These are phyloP conservation scores for Erigeron philadelphicus DNA, from an alignment of 140 eudicot species.

Conservation along the genomic window DNA sequence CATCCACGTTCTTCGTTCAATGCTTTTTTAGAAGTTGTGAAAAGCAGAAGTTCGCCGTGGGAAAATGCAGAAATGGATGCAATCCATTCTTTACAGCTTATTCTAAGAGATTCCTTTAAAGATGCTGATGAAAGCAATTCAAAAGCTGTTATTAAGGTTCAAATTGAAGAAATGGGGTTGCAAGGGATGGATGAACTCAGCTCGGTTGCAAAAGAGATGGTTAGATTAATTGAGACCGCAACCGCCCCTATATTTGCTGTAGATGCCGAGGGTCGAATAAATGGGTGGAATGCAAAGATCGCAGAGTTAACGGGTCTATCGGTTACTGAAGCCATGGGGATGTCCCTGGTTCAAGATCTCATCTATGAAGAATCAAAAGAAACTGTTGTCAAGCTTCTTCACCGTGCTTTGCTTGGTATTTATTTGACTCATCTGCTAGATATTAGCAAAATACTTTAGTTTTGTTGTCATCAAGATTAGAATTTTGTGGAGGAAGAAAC, in stretches of 20 bases:
- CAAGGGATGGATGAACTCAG: conserved; percentile 73
- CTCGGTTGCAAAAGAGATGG: conserved; percentile 89
- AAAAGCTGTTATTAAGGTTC: conserved; percentile 54
- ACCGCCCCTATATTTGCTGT: conserved; percentile 96
- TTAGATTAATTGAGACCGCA: conserved; percentile 90
- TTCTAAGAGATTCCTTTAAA: conserved; percentile 70
- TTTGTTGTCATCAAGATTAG: neutral
- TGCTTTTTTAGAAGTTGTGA: conserved; percentile 86
- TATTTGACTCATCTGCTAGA: conserved; percentile 6
- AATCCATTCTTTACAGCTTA: conserved; percentile 88
- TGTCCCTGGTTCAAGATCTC: conserved; percentile 73
- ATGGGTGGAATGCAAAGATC: conserved; percentile 92
- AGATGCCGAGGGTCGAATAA: conserved; percentile 64
- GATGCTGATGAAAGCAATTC: conserved; percentile 55
- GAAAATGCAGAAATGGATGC: conserved; percentile 96
- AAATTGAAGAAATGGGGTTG: conserved; percentile 47
- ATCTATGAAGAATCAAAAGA: conserved; percentile 72
- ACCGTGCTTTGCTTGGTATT: conserved; percentile 67
- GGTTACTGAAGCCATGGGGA: conserved; percentile 84
- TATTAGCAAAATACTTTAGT: neutral
- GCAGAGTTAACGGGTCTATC: conserved; percentile 83
- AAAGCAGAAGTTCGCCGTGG: conserved; percentile 86
- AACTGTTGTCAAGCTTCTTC: conserved; percentile 57
- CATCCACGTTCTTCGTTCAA: conserved; percentile 90
- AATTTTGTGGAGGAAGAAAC: conserved; percentile 8